Evolutionary conservation across 495 filamentous ascomycete species (phyloP), one percentile per base, ranked within the genome.

Genomic region (Neurospora sp.): DNA sequence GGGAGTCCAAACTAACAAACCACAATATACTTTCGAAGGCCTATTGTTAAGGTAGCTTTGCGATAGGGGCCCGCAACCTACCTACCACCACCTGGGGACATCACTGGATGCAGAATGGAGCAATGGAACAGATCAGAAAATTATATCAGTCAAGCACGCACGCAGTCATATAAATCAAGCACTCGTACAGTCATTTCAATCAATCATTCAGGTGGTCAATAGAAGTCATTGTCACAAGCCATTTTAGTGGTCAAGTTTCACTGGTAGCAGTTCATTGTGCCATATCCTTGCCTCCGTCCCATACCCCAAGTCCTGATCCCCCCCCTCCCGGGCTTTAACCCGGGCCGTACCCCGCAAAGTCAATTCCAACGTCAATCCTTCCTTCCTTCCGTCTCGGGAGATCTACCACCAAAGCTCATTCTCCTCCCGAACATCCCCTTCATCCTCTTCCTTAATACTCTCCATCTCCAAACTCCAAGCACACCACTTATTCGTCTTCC

Each of bases 1-100:
- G 35, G 35, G 35, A 37, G 4, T 18, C 27, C 8, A 4, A 8
- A 47, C 44, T 22, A 45, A 44, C 41, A 44, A 16, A 14, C 10
- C 1, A 4, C 0, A 4, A 18, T 16, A 42, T 0, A 42, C 10
- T 14, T 42, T 42, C 10, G 0, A 14, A 4, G 0, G 4, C 4
- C 14, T 42, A 4, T 5, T 42, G 40, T 42, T 42, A 27, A 27
- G 27, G 27, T 27, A 42, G 40, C 40, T 14, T 42, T 12, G 10
- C 4, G 14, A 42, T 42, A 5, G 14, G 10, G 40, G 12, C 40
- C 35, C 35, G 35, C 35, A 37, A 37, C 35, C 35, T 37, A 37
- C 35, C 18, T 37, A 37, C 35, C 18, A 42, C 41, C 41, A 16
- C 6, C 39, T 44, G 1, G 0, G 18, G 8, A 45, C 18, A 45